phyloP scores from a whole-genome alignment of 2,329 filamentous ascomycete genomes.

The Cyphellophora attinorum region DNA sequence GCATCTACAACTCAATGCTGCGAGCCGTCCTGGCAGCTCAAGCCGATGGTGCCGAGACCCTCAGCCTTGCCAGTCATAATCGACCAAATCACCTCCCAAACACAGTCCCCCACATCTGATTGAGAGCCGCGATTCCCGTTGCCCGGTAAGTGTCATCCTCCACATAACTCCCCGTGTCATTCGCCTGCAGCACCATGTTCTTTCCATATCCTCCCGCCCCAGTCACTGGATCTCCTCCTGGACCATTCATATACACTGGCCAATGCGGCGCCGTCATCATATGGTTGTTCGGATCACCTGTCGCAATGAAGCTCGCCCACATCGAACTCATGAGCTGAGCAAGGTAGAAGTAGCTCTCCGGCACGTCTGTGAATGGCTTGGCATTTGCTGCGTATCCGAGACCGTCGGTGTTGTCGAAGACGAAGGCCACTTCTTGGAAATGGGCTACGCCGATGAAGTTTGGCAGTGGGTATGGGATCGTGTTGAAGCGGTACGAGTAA shows the following conservation, averaged over 20 bases:
- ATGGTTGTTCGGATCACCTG: constrained; percentile 35
- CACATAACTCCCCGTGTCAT: background rate
- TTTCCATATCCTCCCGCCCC: background rate
- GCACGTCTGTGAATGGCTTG: constrained; percentile 27
- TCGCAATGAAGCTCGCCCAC: constrained; percentile 44
- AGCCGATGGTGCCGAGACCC: too few relatives aligned
- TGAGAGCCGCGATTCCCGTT: background rate
- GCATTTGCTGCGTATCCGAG: constrained; percentile 8
- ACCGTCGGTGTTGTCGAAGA: constrained; percentile 39
- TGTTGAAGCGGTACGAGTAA: constrained; percentile 57
- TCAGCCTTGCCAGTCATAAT: too few relatives aligned
- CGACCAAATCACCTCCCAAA: too few relatives aligned
- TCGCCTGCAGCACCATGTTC: background rate
- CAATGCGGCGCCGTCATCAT: background rate
- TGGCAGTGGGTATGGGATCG: constrained; percentile 36
- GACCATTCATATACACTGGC: constrained; percentile 1
- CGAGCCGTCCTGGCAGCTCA: too few relatives aligned
- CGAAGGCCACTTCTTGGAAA: constrained; percentile 47
- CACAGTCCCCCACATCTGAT: background rate
- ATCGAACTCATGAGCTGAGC: constrained; percentile 40
- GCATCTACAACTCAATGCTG: too few relatives aligned
- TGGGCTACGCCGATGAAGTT: constrained; percentile 37
- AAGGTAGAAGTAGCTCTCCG: constrained; percentile 32
- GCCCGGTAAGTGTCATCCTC: background rate
- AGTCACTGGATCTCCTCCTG: background rate